Base-by-base conservation (phyloP, 108 stramenopile genomes). In the Aurantiochytrium sp. region DNA sequence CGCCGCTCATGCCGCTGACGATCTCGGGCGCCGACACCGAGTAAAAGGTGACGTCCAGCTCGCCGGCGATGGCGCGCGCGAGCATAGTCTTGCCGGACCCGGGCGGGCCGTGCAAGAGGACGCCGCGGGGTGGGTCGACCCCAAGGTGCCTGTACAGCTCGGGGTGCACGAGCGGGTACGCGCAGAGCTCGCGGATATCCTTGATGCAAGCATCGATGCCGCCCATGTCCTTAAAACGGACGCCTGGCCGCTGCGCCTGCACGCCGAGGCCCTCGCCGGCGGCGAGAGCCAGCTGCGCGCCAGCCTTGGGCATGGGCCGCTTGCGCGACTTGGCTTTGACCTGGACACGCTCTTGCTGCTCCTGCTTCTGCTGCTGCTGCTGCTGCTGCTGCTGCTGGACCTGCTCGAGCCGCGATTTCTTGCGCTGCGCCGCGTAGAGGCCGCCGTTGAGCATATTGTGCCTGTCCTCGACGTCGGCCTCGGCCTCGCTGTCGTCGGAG, bases 71-170 rank as follows among this genome's bases (percentile, higher is more conserved):
- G 34, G 97, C 97, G 85, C 96, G 93, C 65, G 98, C 98, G 6
- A 99, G 88, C 39, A 96, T 92, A 3, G 98, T 97, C 89, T 99
- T 99, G 32, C 99, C 99, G 50, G 96, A 97, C 45, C 96, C 86
- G 2, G 99, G 98, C 21, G 99, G 98, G 15, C 99, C 99, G 36
- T 98, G 96, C 21, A 99, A 86, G 24, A 99, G 92, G 8, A 99
- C 95, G n/a, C 98, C 99, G 4, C 98, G 93, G 1, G 99, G 99
- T 39, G 99, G 98, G 89, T 97, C 95, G 21, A 99, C 94, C 5
- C 99, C 99, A 27, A 99, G 91, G 91, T 98, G 96, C 4, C 91
- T 86, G 91, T 97, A 99, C 4, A 99, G 86, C 87, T 99, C 97
- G 0, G 98, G 99, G 69, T 97, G 97, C 4, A 95, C 92, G n/a